These are phyloP conservation scores for Cercospora beticola DNA, from an alignment of 2,329 filamentous ascomycete species.

Conservation along the genomic window DNA sequence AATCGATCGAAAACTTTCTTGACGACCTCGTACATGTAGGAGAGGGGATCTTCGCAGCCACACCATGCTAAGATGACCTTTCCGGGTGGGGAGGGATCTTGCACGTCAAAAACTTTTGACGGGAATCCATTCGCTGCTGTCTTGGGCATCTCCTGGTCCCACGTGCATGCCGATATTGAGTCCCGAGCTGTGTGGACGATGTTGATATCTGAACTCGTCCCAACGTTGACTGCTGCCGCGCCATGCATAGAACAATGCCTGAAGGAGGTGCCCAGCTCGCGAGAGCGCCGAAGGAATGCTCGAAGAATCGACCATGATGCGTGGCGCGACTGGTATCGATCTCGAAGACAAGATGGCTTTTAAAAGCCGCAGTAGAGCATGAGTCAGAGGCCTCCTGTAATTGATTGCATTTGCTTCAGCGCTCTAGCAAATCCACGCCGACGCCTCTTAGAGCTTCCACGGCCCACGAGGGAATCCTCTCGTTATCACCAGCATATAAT, in stretches of 20 bases:
- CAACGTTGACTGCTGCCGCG: neutral
- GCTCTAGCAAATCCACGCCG: conserved; percentile 68
- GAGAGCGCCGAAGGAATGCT: neutral
- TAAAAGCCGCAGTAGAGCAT: neutral
- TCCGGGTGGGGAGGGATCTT: neutral
- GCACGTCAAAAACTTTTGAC: neutral
- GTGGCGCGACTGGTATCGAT: neutral
- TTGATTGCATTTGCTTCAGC: conserved; percentile 4
- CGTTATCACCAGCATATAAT: conserved; percentile 64
- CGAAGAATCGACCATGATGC: neutral
- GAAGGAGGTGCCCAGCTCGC: neutral
- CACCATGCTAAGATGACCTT: neutral
- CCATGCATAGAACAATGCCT: conserved; percentile 4
- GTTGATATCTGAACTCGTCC: neutral
- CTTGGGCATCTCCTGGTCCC: neutral
- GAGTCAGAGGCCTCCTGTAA: neutral
- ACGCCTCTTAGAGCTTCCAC: conserved; percentile 74
- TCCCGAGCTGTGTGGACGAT: neutral
- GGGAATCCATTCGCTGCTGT: neutral
- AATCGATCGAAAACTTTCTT: neutral
- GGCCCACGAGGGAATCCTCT: conserved; percentile 77
- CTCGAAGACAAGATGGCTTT: too few relatives aligned
- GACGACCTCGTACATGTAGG: neutral
- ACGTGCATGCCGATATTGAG: neutral
- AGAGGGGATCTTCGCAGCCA: neutral